These are phyloP conservation scores for Pythium folliculosum DNA, from an alignment of 352 stramenopile genomes.

Conservation along the genomic window DNA sequence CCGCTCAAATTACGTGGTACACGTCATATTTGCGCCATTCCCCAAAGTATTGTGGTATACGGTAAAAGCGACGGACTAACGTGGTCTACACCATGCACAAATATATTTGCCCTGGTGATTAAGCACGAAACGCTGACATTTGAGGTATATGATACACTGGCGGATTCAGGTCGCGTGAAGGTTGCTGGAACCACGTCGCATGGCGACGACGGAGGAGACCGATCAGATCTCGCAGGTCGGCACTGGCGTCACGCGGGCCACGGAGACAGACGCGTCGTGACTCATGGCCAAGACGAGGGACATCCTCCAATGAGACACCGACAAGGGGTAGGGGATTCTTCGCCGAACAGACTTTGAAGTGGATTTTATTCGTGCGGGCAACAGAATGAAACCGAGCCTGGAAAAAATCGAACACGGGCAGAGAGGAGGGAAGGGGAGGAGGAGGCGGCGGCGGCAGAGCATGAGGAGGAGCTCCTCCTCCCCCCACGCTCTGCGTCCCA, in stretches of 20 bases:
- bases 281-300: slow-evolving; percentile 25
- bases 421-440: slow-evolving; percentile 14
- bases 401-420: slow-evolving; percentile 26
- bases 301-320: slow-evolving; percentile 18
- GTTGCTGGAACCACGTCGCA: slow-evolving; percentile 21
- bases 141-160: neutral
- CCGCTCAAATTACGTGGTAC: neutral
- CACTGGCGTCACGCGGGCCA: slow-evolving; percentile 23
- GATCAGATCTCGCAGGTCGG: slow-evolving; percentile 22
- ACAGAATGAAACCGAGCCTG: slow-evolving; percentile 16
- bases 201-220: neutral
- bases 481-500: neutral
- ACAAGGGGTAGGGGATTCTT: slow-evolving; percentile 24
- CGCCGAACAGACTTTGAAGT: slow-evolving; percentile 27
- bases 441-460: neutral
- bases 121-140: neutral
- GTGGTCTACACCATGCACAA: neutral
- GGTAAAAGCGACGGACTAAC: too few species aligned
- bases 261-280: slow-evolving; percentile 26
- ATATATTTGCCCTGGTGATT: neutral
- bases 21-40: neutral
- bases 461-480: neutral
- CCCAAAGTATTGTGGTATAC: neutral
- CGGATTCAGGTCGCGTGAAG: slow-evolving; percentile 7
- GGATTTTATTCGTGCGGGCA: slow-evolving; percentile 30